Evolutionary conservation across 1,284 basidiomycete species (phyloP).

Genomic region (Caloboletus firmus): DNA sequence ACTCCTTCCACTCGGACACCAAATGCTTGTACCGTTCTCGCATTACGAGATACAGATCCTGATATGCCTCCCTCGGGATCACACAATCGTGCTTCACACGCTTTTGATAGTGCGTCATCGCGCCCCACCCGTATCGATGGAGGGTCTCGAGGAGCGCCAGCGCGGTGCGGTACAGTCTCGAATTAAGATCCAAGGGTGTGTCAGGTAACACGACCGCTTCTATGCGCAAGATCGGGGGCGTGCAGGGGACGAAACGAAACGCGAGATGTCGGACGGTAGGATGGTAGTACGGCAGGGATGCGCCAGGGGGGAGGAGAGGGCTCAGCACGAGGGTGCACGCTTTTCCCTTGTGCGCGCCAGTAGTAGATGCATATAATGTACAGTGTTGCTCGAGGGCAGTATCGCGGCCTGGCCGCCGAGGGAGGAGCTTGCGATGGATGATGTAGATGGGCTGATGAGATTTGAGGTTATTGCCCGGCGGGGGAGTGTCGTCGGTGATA

Average conservation of each 20-base stretch:
- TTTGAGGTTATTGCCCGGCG: slow-evolving; percentile 38
- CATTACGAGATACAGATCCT: slow-evolving; percentile 87
- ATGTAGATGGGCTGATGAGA: slow-evolving; percentile 43
- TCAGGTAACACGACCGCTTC: slow-evolving; percentile 55
- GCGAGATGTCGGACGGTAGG: slow-evolving; percentile 72
- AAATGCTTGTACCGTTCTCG: slow-evolving; percentile 80
- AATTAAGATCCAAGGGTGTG: slow-evolving; percentile 51
- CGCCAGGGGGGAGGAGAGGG: slow-evolving; percentile 50
- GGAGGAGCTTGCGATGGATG: slow-evolving; percentile 64
- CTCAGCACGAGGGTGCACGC: slow-evolving; percentile 59
- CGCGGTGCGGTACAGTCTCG: slow-evolving; percentile 77
- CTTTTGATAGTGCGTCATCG: slow-evolving; percentile 79
- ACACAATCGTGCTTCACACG: slow-evolving; percentile 83
- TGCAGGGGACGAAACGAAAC: slow-evolving; percentile 56
- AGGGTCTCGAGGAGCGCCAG: slow-evolving; percentile 79
- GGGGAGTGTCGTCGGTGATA: not conserved
- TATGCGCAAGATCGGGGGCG: slow-evolving; percentile 42
- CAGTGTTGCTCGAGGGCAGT: slow-evolving; percentile 71
- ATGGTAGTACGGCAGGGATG: slow-evolving; percentile 74
- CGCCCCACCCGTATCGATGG: slow-evolving; percentile 85
- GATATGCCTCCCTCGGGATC: slow-evolving; percentile 76
- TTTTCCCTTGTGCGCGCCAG: slow-evolving; percentile 17
- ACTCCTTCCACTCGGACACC: slow-evolving; percentile 74
- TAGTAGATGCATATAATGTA: slow-evolving; percentile 51
- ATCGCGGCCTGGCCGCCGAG: slow-evolving; percentile 73